Percentiles rank a stretch among this genome's conserved stretches.
Conservation (phyloP, 768 basidiomycete species). For the Paxillus rubicundulus region DNA sequence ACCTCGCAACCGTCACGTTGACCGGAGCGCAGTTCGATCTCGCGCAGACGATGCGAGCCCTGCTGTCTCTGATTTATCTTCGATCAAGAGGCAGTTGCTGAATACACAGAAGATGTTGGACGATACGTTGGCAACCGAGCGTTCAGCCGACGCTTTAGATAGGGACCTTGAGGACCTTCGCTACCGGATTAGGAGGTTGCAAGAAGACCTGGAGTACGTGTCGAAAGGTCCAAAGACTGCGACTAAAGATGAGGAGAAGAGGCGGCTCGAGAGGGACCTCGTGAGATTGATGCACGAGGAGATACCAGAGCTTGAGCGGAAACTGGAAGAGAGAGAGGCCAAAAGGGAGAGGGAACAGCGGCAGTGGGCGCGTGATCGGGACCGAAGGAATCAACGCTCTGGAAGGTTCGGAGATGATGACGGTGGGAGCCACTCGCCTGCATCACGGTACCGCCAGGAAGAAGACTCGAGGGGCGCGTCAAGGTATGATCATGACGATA, state of each 20-base stretch:
- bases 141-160: conserved; percentile 89
- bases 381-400: conserved; percentile 79
- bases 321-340: conserved; percentile 75
- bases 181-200: conserved; percentile 80
- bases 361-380: conserved; percentile 75
- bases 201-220: conserved; percentile 89
- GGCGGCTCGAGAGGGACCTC: conserved; percentile 86
- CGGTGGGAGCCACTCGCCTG: conserved; percentile 30
- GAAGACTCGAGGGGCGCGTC: conserved; percentile 50
- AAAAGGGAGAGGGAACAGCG: conserved; percentile 74
- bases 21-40: conserved; percentile 77
- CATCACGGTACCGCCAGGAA: conserved; percentile 36
- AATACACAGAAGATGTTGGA: conserved; percentile 83
- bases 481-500: conserved; percentile 35
- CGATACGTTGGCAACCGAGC: conserved; percentile 61
- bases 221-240: conserved; percentile 68
- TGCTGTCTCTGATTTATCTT: conserved; percentile 67
- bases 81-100: conserved; percentile 80
- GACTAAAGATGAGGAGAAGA: conserved; percentile 80
- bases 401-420: conserved; percentile 60
- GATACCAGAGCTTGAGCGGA: conserved; percentile 86
- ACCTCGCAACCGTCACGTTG: conserved; percentile 77
- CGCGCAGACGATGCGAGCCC: conserved; percentile 63
- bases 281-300: conserved; percentile 84
- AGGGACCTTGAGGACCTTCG: conserved; percentile 84